Evolutionary conservation across 352 stramenopile species (phyloP).

Genomic region (Detonula confervacea): DNA sequence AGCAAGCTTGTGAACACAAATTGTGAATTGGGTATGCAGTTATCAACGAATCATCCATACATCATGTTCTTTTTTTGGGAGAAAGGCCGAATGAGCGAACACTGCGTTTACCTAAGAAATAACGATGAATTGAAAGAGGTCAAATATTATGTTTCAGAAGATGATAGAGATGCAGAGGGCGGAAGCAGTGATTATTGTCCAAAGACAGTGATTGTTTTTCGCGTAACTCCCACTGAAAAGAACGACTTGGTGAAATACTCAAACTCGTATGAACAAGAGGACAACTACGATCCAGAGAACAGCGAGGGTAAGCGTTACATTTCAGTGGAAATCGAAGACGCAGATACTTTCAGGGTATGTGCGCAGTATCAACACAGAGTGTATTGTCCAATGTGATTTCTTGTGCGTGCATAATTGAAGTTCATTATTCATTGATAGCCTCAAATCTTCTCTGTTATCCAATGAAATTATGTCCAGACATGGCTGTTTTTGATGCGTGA

Average conservation of each 20-base stretch:
- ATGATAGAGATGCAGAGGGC: slow-evolving; percentile 32
- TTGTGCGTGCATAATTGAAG: too few relatives aligned
- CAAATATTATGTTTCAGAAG: slow-evolving; percentile 53
- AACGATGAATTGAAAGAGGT: slow-evolving; percentile 56
- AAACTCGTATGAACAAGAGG: slow-evolving; percentile 39
- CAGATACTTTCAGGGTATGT: slow-evolving; percentile 50
- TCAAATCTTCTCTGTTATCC: background rate
- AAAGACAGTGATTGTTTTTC: slow-evolving; percentile 56
- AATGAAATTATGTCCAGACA: slow-evolving; percentile 15
- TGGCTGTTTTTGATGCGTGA: slow-evolving; percentile 35
- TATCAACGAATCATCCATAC: slow-evolving; percentile 44
- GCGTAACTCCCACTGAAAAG: slow-evolving; percentile 37
- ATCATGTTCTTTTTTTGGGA: slow-evolving; percentile 45
- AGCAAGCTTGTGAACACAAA: slow-evolving; percentile 57
- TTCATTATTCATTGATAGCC: too few relatives aligned
- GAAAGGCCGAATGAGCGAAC: slow-evolving; percentile 16
- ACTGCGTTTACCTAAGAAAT: slow-evolving; percentile 28
- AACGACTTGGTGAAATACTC: slow-evolving; percentile 45
- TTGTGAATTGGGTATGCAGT: slow-evolving; percentile 54
- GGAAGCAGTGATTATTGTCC: slow-evolving; percentile 12
- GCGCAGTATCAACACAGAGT: background rate
- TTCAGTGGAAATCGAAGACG: slow-evolving; percentile 56
- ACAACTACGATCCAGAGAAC: slow-evolving; percentile 16
- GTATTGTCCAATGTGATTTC: too few relatives aligned
- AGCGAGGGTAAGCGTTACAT: slow-evolving; percentile 59